Evolutionary conservation across 805 yeast species (phyloP), one percentile per base, ranked within the genome.

Genomic region (Myxozyma neotropica): DNA sequence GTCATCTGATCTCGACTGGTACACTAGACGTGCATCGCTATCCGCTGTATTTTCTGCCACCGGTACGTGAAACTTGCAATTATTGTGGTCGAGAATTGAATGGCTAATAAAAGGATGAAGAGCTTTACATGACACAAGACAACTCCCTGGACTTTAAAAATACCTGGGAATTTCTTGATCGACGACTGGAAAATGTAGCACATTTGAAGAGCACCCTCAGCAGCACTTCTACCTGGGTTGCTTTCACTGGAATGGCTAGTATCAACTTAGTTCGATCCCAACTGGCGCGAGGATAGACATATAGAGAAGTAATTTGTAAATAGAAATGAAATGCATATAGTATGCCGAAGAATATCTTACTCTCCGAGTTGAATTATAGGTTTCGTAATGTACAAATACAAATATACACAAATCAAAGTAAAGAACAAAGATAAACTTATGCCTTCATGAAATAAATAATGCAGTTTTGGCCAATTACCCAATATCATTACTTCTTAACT

Each of bases 1-100:
- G 54, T 81, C 94, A 21, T 84, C 75, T 19, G 96, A 90, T 72
- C 85, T 88, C 71, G 87, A 89, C 2, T 93, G 99, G 99, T 93
- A 93, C 73, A 78, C 95, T n/a, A 88, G 91, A 70, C 78, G 99
- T 65, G 75, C 87, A 15, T 81, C 88, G 7, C 71, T 93, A 15
- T 81, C 88, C 24, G 78, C 87, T 1, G 80, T 87, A 1, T 89
- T 88, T 72, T 87, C 88, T 1, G 82, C 86, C 39, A 61, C 71
- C 2, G 67, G 67, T 63, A 39, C 19, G 57, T 31, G n/a, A 10
- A 2, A 8, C 26, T 44, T 1, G 8, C 27, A 40, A n/a, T 31
- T n/a, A 21, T 35, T 13, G 10, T 23, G 13, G 29, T 21, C 17
- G 24, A 17, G 21, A 15, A 44, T 21, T n/a, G 27, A 35, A 19